Evolutionary conservation across 768 basidiomycete genomes (phyloP), one percentile per base, ranked within the genome.

Genomic region (Leccinum aurantiacum): DNA sequence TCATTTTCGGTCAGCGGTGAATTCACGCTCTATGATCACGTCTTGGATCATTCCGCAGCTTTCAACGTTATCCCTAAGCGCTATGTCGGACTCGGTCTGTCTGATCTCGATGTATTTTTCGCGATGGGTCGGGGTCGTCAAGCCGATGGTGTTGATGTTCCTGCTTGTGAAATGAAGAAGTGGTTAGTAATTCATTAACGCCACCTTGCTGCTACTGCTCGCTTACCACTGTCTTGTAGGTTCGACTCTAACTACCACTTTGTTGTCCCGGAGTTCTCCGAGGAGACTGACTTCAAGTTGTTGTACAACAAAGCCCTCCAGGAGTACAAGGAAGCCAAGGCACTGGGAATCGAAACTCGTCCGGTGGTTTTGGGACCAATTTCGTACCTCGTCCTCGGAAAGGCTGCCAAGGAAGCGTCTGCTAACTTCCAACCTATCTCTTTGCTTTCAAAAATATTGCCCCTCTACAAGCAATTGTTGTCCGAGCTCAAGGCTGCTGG

Each of bases 111-210:
- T 78, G 88, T 95, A 73, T 97, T 92, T 80, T 98, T 99, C 69
- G 97, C 97, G 69, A 95, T 98, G 91, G 97, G 96, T 56, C 96
- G 97, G 78, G 97, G 97, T 59, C 93, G 96, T 66, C 97, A 99
- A 78, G 83, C 90, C 46, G 91, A 86, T 64, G 89, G 87, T 61
- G 95, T 98, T 69, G 97, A 99, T 79, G 94, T 98, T 65, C 93
- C 93, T 53, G 94, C 95, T 52, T 93, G 86, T 64, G 95, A 98
- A 82, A 98, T 98, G 97, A 98, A 97, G 85, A 98, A 98, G 79
- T 99, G 97, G 96, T 93, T 72, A 68, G 87, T 80, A 31, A 38
- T 44, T 48, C 35, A 25, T 58, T 57, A 3, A 55, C 15, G 14
- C 29, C 31, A 29, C 7, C 25, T 15, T 56, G 35, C 38, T 46